Evolutionary conservation across 2,329 filamentous ascomycete species (phyloP).

Genomic region (Cryoendolithus antarcticus): DNA sequence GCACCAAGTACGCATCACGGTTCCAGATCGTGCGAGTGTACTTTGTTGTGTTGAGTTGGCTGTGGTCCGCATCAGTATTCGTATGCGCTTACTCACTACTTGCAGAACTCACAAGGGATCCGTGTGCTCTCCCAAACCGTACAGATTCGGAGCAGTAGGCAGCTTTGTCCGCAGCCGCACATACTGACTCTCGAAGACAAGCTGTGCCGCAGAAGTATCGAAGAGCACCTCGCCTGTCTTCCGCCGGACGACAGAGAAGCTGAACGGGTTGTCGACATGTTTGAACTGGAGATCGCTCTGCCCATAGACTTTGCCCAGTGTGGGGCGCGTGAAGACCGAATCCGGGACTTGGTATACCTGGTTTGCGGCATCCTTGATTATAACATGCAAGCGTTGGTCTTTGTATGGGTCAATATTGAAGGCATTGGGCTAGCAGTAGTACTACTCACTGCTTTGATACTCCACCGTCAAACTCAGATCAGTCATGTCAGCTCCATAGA

Average conservation of each 20-base stretch:
- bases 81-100: not conserved
- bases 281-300: constrained; percentile 37
- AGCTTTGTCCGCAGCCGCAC: constrained; percentile 55
- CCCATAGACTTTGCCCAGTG: constrained; percentile 16
- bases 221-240: constrained; percentile 50
- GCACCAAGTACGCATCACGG: constrained; percentile 51
- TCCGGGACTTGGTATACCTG: constrained; percentile 65
- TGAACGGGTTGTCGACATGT: constrained; percentile 48
- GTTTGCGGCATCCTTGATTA: constrained; percentile 57
- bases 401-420: not conserved
- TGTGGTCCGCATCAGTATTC: constrained; percentile 5
- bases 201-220: constrained; percentile 51
- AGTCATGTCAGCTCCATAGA: constrained; percentile 45
- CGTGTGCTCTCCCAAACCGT: constrained; percentile 67
- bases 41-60: constrained; percentile 48
- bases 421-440: not conserved
- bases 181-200: constrained; percentile 72
- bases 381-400: constrained; percentile 53
- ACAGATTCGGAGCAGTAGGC: constrained; percentile 32
- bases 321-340: constrained; percentile 51
- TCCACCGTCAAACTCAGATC: constrained; percentile 26
- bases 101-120: constrained; percentile 38
- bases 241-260: constrained; percentile 51
- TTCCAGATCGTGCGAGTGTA: constrained; percentile 61
- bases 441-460: not conserved